Base-by-base conservation (phyloP, 2,329 filamentous ascomycete genomes). In the Akanthomyces dipterigenus region DNA sequence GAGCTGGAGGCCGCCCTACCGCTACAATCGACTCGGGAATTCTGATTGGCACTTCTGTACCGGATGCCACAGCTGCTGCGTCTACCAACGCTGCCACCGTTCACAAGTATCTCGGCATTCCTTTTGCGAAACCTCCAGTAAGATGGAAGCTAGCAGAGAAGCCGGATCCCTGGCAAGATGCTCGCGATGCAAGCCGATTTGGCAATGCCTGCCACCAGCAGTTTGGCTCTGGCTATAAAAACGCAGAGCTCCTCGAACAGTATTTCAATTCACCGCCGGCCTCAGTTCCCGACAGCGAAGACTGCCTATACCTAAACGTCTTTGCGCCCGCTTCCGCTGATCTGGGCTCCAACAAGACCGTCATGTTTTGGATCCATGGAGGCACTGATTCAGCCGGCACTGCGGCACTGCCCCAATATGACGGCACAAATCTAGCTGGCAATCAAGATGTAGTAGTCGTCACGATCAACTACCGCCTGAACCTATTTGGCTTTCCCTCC, bases 381-480 rank as follows among this genome's bases (percentile, higher is more conserved):
- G 78, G 78, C 12, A 72, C 67, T 1, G 78, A 77, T 50, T 67
- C 55, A 9, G 65, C 68, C 20, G 77, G 77, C 38, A 72, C 69
- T 56, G 70, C 74, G 0, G 70, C 73, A 12, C 66, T 72, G 11
- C 70, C 72, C 0, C 63, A 70, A 4, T 80, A 79, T 64, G 75
- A 75, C 61, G 78, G 78, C 2, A 71, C 72, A 2, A 70, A 70
- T 55, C 70, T 80, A 26, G 77, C 75, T 0, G 70, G 71, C 0
- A 66, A 76, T 1, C 70, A 80, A 53, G 78, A 80, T 46, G 68
- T 81, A 1, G 69, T 82, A 2, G 67, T 81, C 0, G 78, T 82
- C 1, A 76, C 76, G 1, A 65, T 78, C 49, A 81, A 81, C 69
- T 81, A 77, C 61, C 75, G 77, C 4, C 64, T 75, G 43, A 75